Evolutionary conservation across 192 early-diverging fungal genomes (phyloP).

Genomic region (Obelidium mucronatum): DNA sequence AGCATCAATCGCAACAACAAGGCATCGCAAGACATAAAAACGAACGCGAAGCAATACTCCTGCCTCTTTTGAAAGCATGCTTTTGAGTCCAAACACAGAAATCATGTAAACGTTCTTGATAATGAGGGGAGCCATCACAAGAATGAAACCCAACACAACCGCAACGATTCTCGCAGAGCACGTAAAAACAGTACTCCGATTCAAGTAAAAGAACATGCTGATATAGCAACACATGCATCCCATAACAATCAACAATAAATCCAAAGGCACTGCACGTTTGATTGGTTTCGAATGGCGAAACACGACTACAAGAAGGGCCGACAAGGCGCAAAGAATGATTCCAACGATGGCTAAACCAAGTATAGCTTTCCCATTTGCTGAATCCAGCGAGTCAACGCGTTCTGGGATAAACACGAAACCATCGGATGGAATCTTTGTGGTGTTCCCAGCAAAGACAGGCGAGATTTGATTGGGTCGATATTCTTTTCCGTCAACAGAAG

Average conservation of each 20-base stretch:
- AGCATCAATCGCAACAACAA: no score
- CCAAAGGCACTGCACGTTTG: not conserved
- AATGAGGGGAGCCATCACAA: not conserved
- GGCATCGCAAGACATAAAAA: no score
- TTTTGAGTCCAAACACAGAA: no score
- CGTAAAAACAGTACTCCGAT: not conserved
- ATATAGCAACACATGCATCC: not conserved
- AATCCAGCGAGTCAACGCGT: not conserved
- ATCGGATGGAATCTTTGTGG: not conserved
- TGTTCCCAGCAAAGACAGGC: not conserved
- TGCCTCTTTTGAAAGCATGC: no score
- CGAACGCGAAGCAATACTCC: no score
- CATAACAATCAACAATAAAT: not conserved
- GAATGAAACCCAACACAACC: not conserved
- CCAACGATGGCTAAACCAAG: not conserved
- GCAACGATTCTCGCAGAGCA: not conserved
- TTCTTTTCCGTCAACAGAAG: not conserved
- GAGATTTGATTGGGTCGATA: not conserved
- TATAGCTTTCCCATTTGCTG: not conserved
- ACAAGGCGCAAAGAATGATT: not conserved
- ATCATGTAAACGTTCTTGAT: no score
- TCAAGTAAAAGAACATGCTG: not conserved
- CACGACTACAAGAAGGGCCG: not conserved
- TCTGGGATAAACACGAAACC: not conserved
- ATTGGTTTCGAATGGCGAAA: not conserved